Conservation (phyloP, 1,284 basidiomycete species). For the Tylopilus sp. region DNA sequence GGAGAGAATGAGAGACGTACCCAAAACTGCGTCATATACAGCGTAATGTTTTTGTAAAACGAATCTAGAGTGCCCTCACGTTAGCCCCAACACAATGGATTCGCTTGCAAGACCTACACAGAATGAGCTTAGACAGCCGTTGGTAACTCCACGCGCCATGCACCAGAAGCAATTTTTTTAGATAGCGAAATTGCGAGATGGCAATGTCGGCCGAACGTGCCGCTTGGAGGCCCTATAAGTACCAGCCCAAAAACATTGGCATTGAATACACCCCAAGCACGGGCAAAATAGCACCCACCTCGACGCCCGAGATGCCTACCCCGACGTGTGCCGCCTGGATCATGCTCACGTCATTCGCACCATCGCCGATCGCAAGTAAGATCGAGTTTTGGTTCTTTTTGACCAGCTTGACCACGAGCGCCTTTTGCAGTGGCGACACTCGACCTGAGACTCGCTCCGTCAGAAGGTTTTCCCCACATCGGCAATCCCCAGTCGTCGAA, state of each 20-base stretch:
- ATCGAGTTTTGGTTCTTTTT: conserved; percentile 95
- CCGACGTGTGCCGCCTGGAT: conserved; percentile 97
- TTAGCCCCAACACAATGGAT: background rate
- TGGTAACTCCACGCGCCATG: conserved; percentile 99
- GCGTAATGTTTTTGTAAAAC: conserved; percentile 95
- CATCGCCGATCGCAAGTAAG: conserved; percentile 93
- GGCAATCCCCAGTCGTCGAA: background rate
- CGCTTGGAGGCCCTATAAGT: conserved; percentile 83
- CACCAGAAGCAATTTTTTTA: conserved; percentile 94
- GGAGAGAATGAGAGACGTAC: conserved; percentile 41
- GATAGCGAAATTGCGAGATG: conserved; percentile 96
- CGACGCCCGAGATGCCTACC: conserved; percentile 96
- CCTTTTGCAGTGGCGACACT: conserved; percentile 97
- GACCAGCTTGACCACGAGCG: conserved; percentile 96
- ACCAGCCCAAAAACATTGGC: background rate
- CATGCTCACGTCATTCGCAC: conserved; percentile 97
- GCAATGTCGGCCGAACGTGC: conserved; percentile 96
- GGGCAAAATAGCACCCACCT: conserved; percentile 47
- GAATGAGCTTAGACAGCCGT: conserved; percentile 89
- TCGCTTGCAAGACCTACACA: conserved; percentile 59
- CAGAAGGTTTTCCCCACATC: background rate
- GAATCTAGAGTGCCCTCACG: conserved; percentile 53
- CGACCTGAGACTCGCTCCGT: conserved; percentile 55
- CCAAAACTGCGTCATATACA: conserved; percentile 99
- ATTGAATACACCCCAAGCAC: no score